Evolutionary conservation across 1,284 basidiomycete genomes (phyloP).

Genomic region (Cryptococcus sp.): DNA sequence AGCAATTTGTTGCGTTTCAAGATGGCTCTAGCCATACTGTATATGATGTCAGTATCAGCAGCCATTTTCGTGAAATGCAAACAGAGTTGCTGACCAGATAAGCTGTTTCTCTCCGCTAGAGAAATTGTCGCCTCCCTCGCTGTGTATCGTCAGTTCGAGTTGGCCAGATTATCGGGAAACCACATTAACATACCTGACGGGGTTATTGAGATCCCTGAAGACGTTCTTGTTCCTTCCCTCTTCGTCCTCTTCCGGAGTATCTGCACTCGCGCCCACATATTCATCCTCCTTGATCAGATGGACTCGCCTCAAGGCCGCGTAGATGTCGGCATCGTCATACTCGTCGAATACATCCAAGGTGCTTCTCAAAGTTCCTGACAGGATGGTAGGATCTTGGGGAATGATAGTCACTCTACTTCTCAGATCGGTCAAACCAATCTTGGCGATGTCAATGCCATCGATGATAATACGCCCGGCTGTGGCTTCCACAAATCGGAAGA

Average conservation of each 20-base stretch:
- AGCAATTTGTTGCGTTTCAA: conserved; percentile 71
- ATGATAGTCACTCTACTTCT: conserved; percentile 81
- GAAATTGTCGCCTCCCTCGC: conserved; percentile 78
- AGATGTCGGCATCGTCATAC: conserved; percentile 81
- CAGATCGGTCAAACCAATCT: conserved; percentile 84
- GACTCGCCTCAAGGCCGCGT: conserved; percentile 81
- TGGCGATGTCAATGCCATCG: conserved; percentile 80
- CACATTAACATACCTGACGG: conserved; percentile 60
- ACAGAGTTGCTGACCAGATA: conserved; percentile 55
- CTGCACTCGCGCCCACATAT: conserved; percentile 50
- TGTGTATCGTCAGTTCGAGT: conserved; percentile 4
- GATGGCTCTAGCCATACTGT: conserved; percentile 76
- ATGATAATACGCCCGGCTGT: conserved; percentile 77
- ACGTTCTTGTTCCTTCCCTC: conserved; percentile 72
- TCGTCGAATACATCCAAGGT: conserved; percentile 90
- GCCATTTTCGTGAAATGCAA: background rate
- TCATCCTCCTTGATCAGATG: conserved; percentile 64
- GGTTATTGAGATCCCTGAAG: conserved; percentile 80
- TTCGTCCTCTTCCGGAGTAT: conserved; percentile 55
- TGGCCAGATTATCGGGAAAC: no score
- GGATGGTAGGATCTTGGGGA: conserved; percentile 89
- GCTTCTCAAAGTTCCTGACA: conserved; percentile 81
- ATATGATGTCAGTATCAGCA: background rate
- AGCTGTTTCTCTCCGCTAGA: conserved; percentile 85
- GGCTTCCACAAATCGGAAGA: conserved; percentile 95